phyloP scores from a whole-genome alignment of 2,329 filamentous ascomycete species.

The Neofusicoccum cordaticola region DNA sequence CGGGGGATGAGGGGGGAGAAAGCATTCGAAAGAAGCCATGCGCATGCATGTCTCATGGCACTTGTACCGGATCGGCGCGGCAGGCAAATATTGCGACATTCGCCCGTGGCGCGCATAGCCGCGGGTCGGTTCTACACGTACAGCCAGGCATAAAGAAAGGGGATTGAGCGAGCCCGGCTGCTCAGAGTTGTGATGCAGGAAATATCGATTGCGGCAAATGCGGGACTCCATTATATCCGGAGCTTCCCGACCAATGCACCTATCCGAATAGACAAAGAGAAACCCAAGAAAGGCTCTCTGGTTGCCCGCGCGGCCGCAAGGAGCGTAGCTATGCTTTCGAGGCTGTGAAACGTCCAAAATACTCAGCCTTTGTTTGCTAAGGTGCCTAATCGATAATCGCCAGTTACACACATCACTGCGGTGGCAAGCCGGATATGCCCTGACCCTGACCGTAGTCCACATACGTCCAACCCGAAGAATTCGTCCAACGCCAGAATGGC shows the following conservation, averaged over 20 bases:
- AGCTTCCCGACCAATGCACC: neutral
- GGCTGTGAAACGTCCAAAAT: neutral
- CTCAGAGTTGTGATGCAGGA: neutral
- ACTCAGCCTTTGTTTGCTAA: constrained; percentile 2
- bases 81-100: neutral
- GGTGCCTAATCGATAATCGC: neutral
- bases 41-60: neutral
- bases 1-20: neutral
- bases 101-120: neutral
- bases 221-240: neutral
- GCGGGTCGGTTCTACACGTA: neutral
- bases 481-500: neutral
- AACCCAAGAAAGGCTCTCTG: neutral
- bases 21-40: neutral
- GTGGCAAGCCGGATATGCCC: neutral
- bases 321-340: neutral
- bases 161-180: neutral
- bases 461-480: neutral
- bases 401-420: neutral
- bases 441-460: neutral
- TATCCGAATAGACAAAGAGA: neutral
- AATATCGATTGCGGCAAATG: neutral
- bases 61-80: neutral
- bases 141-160: neutral
- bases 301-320: neutral